Evolutionary conservation across 495 filamentous ascomycete genomes (phyloP).

Genomic region (Daldinia vernicosa): DNA sequence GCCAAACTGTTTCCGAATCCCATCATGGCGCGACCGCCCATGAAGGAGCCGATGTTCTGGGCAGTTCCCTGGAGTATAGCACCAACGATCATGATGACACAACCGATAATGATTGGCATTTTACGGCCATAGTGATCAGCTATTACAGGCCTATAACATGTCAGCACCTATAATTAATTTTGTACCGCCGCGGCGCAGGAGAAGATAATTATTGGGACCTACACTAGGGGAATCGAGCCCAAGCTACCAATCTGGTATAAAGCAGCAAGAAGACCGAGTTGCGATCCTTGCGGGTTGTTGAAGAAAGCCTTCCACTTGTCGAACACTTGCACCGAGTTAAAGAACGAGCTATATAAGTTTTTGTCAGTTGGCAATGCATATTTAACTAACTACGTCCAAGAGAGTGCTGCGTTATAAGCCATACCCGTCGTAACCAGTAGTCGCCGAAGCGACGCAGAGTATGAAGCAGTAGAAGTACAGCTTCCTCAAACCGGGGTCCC

Average conservation of each 20-base stretch:
- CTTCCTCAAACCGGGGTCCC: constrained; percentile 67
- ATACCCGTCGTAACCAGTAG: constrained; percentile 73
- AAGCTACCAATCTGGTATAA: constrained; percentile 75
- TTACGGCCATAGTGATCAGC: constrained; percentile 71
- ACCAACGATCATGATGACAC: constrained; percentile 70
- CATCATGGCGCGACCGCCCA: constrained; percentile 59
- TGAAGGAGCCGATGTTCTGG: constrained; percentile 56
- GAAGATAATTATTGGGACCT: constrained; percentile 36
- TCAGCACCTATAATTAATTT: constrained; percentile 33
- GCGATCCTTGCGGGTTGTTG: constrained; percentile 58
- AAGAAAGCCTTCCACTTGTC: constrained; percentile 61
- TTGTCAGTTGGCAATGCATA: constrained; percentile 33
- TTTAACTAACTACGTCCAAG: not conserved
- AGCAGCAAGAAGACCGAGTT: constrained; percentile 71
- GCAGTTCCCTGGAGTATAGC: constrained; percentile 63
- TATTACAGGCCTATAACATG: constrained; percentile 58
- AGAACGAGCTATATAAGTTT: constrained; percentile 59
- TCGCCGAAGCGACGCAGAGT: constrained; percentile 69
- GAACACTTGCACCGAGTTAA: constrained; percentile 64
- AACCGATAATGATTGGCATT: constrained; percentile 67
- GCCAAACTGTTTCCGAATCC: constrained; percentile 68
- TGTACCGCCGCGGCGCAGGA: not conserved
- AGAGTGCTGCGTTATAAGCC: constrained; percentile 1
- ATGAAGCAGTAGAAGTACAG: constrained; percentile 67
- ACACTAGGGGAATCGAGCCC: constrained; percentile 70